Evolutionary conservation across 2,329 filamentous ascomycete genomes (phyloP), one percentile per base, ranked within the genome.

Genomic region (Diaporthe vaccinii): DNA sequence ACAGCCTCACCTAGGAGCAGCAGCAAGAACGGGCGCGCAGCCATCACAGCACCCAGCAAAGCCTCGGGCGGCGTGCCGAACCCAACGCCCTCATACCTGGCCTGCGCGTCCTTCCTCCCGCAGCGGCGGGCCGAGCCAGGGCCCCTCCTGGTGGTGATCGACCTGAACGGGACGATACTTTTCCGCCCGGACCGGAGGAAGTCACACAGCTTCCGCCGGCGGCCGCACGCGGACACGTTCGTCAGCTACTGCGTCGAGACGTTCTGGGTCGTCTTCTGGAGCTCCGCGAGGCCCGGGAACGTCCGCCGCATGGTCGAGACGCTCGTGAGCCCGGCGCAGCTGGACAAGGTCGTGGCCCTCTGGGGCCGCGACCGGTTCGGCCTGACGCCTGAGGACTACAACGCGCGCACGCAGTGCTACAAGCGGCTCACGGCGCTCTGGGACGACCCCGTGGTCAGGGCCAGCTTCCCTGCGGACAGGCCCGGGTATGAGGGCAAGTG

Each of bases 91-190:
- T 80, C 83, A 62, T 97, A 97, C 83, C 85, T 95, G n/a, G 72
- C 81, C 4, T 87, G 88, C 71, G 87, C 93, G 2, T 81, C 84
- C 6, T 78, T 84, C 20, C 79, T 84, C 0, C 87, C 91, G 0
- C 79, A 82, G 39, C 78, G 78, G 22, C 83, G 89, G 4, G 53
- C 83, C 0, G 69, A 82, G 1, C 89, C 92, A 1, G 90, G 91
- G 55, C 90, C 89, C 22, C 89, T 98, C 46, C 91, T 99, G 31
- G 87, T 99, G 69, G 90, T 98, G 62, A 90, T 98, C 77, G 97
- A 99, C 84, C 90, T 99, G 51, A 99, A 98, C 83, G 97, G 97
- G 77, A 98, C 96, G 0, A 88, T 99, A 1, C 89, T 98, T 49
- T 89, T 90, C 84, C 93, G 97, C 7, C 92, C 91, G 12, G 87